These are phyloP conservation scores for Populus pruinosa DNA, from an alignment of 345 rosid genomes.

Conservation along the genomic window DNA sequence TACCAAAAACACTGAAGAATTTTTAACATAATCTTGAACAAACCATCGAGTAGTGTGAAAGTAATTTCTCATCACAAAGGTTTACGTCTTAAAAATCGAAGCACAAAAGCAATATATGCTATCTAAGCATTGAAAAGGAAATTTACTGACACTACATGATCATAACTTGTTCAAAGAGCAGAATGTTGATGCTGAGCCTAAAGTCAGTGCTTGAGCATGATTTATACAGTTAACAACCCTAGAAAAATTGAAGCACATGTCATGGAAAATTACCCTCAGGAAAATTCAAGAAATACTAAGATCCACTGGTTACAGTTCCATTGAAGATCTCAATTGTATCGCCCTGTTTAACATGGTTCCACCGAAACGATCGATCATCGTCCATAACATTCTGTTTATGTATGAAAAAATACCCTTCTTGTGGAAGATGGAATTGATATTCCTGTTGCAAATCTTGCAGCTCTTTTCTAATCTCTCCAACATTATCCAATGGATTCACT, in stretches of 20 bases:
- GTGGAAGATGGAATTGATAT: conserved; percentile 51
- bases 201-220: neutral
- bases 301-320: conserved; percentile 26
- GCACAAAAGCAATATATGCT: neutral
- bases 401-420: conserved; percentile 73
- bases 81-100: neutral
- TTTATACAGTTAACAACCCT: neutral
- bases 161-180: neutral
- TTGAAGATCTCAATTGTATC: conserved; percentile 65
- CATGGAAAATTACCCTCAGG: neutral
- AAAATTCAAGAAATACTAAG: neutral
- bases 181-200: too few relatives aligned
- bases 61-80: too few relatives aligned
- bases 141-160: neutral
- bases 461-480: conserved; percentile 64
- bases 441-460: conserved; percentile 58
- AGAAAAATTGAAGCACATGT: neutral
- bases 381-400: conserved; percentile 75
- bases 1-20: too few relatives aligned
- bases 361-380: conserved; percentile 67
- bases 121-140: neutral
- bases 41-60: too few relatives aligned
- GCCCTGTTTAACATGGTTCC: conserved; percentile 66
- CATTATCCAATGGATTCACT: conserved; percentile 56
- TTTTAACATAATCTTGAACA: too few relatives aligned